A percentile compares a stretch with the other conserved stretches of the same genome.
phyloP scores from a whole-genome alignment of 2,329 filamentous ascomycete genomes.

The Ophiocordyceps camponoti-rufipedis region DNA sequence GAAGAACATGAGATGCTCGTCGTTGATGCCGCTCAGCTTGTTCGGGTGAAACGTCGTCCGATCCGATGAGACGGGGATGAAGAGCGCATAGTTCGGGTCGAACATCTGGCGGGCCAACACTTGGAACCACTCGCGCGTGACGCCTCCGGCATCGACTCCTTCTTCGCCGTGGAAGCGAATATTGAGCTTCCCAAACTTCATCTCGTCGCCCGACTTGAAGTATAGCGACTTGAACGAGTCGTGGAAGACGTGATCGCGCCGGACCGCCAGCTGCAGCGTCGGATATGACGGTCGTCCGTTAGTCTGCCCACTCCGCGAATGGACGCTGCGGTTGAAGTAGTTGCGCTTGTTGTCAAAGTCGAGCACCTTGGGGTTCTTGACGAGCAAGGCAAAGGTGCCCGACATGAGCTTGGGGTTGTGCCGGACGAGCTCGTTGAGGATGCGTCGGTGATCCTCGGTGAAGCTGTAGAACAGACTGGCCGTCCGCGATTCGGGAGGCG shows the following conservation, averaged over 20 bases:
- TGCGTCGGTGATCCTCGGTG: constrained; percentile 92
- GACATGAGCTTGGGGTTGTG: constrained; percentile 98
- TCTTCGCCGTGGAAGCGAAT: constrained; percentile 96
- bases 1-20: constrained; percentile 94
- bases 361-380: constrained; percentile 96
- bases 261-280: constrained; percentile 66
- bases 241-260: constrained; percentile 89
- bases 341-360: constrained; percentile 99
- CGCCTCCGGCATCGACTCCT: constrained; percentile 91
- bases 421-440: constrained; percentile 91
- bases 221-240: constrained; percentile 98
- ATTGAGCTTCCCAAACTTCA: constrained; percentile 97
- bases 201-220: constrained; percentile 90
- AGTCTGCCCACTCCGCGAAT: constrained; percentile 46
- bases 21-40: constrained; percentile 81
- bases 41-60: constrained; percentile 98
- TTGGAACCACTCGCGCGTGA: constrained; percentile 98
- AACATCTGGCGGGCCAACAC: constrained; percentile 97
- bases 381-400: constrained; percentile 83
- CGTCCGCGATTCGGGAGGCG: constrained; percentile 59
- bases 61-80: constrained; percentile 91
- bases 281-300: constrained; percentile 55
- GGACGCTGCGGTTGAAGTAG: constrained; percentile 90
- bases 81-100: constrained; percentile 91
- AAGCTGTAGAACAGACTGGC: constrained; percentile 92